Base-by-base conservation (phyloP, 306 rosid genomes). In the Bauhinia variegata region DNA sequence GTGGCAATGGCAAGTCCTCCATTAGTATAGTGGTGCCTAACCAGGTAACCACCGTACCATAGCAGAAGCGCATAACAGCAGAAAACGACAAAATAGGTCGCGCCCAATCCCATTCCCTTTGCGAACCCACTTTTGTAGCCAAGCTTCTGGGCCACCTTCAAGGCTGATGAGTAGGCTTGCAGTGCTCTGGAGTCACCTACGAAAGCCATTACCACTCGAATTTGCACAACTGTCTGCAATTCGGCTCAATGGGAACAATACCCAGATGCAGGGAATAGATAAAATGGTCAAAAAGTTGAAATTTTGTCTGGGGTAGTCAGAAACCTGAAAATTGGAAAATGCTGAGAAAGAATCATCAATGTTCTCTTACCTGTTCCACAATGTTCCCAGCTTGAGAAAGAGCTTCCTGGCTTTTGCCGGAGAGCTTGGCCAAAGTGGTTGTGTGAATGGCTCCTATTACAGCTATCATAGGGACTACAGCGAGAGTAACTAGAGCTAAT, bases 1-100 rank as follows among this genome's bases (percentile, higher is more conserved):
- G 98, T 93, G 72, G 98, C 82, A 46, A 93, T 89, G 79, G 97
- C 98, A 59, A 93, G 97, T 58, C 98, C 98, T 64, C 98, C 98
- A 66, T 93, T 93, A 75, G 98, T 93, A 64, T 76, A 74, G 62
- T 86, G 89, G 71, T 93, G 98, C 74, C 98, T 74, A 39, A 93
- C 97, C 5, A 93, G 86, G 79, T 86, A 93, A 54, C 98, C 98
- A 28, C 98, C 98, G 50, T 89, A 93, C 98, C 98, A 93, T 1
- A 93, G 87, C 51, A 93, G 83, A 84, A 93, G 98, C 0, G 98
- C 98, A 64, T 93, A 93, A 43, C 97, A 87, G 67, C 98, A 93
- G 80, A 93, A 93, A 33, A 93, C 98, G 39, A 93, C 98, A 75
- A 93, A 93, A 77, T 93, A 93, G 38, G 98, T 93, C 2, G 98